Base-by-base conservation (phyloP, 495 filamentous ascomycete genomes). In the Penicillium flavigenum region DNA sequence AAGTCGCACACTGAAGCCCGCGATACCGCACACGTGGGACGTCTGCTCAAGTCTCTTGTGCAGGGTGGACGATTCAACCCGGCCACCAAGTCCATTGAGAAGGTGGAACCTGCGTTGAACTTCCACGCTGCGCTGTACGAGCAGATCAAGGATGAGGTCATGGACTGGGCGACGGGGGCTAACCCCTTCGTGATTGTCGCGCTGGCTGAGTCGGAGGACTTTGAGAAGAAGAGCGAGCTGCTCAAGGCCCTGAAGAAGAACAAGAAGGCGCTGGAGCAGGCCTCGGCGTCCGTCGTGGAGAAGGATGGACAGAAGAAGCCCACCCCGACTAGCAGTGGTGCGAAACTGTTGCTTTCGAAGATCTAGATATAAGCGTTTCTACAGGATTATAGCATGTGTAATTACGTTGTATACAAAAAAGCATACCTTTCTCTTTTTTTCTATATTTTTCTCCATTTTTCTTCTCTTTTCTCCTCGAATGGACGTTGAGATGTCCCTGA, bases 21-120 rank as follows among this genome's bases (percentile, higher is more conserved):
- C 44, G 79, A 82, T 51, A 80, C 81, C 0, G 75, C 90, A 3
- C 80, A 83, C 54, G 87, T 86, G 2, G 89, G 90, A n/a, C 85
- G 89, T 48, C 88, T 96, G 86, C 81, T 96, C 58, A 97, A 96
- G 73, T 86, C 86, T 0, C 81, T 99, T 2, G 88, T 96, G 26
- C 83, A 88, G 32, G 93, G 94, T 20, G 94, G 95, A 10, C 84
- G 81, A 24, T 98, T 87, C 69, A 91, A 96, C 73, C 78, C 76
- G 22, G 80, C 77, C 34, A 77, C 79, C 3, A 90, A 88, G 70
- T 81, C 79, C 47, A 74, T 96, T 44, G 83, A 84, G 64, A 82
- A 83, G 56, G 79, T 86, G 17, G 80, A 88, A n/a, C 90, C 91
- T 8, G 75, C 86, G n/a, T 78, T 96, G 48, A 79, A 84, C 58